These are phyloP conservation scores for Hawksworthiomyces lignivorus DNA, from an alignment of 2,329 filamentous ascomycete species.

Conservation along the genomic window DNA sequence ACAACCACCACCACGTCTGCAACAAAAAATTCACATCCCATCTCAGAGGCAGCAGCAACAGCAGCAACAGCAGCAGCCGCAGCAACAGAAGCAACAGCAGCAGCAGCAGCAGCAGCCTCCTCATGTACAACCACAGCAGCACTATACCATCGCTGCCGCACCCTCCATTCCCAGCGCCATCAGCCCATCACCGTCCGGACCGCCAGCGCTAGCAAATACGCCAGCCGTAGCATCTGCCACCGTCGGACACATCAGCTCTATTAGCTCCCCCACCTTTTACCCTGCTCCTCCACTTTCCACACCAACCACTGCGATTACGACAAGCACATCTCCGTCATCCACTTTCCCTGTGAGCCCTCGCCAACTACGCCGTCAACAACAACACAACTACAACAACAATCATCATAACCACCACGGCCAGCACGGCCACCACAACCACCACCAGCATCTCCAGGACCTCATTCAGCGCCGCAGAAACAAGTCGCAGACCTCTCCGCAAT, in stretches of 20 bases:
- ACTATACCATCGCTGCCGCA: too few species aligned
- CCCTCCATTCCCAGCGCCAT: slow-evolving; percentile 2
- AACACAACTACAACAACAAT: background rate
- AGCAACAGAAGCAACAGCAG: background rate
- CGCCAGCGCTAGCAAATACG: background rate
- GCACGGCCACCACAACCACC: slow-evolving; percentile 13
- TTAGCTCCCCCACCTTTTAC: background rate
- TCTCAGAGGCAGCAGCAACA: background rate
- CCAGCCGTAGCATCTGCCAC: too few species aligned
- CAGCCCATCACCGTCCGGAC: background rate
- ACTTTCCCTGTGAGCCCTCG: background rate
- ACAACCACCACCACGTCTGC: background rate
- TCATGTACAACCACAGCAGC: too few species aligned
- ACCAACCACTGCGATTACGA: background rate
- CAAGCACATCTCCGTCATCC: too few species aligned
- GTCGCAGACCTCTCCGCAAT: background rate
- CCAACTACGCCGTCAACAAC: slow-evolving; percentile 4
- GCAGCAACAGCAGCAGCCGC: background rate
- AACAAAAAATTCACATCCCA: too few species aligned
- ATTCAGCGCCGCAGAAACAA: slow-evolving; percentile 7
- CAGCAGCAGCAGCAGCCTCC: background rate
- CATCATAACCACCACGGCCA: slow-evolving; percentile 7
- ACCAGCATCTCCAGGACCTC: slow-evolving; percentile 12
- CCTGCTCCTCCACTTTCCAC: background rate
- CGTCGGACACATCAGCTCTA: background rate